Conservation (phyloP, 2,329 filamentous ascomycete genomes). For the Hypoxylon sp. region DNA sequence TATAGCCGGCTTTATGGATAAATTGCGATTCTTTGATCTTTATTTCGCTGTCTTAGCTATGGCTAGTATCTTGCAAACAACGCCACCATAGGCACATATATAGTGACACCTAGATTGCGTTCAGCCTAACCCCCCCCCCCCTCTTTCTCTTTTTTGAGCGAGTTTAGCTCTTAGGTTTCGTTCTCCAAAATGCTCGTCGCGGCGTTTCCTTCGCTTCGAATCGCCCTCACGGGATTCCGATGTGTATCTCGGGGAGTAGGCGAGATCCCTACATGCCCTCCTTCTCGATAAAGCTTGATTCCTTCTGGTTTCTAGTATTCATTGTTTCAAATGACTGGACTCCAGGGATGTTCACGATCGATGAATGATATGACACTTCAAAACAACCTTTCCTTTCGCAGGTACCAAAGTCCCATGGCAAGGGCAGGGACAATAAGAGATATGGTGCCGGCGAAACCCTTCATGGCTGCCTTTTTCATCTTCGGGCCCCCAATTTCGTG, state of each 20-base stretch:
- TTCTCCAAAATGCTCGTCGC: neutral
- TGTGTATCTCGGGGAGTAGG: neutral
- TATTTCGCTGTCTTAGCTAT: neutral
- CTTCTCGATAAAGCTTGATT: neutral
- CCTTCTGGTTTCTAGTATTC: neutral
- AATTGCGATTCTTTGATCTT: neutral
- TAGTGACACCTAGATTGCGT: conserved; percentile 3
- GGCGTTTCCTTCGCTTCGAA: neutral
- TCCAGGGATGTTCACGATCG: neutral
- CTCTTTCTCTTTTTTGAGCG: no score
- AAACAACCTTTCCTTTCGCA: conserved; percentile 31
- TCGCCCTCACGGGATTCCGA: neutral
- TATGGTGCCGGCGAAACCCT: conserved; percentile 44
- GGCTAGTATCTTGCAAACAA: neutral
- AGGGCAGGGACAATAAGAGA: conserved; percentile 42
- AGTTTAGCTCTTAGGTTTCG: neutral
- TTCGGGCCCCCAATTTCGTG: conserved; percentile 41
- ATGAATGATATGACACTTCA: conserved; percentile 14
- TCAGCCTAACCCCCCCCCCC: neutral
- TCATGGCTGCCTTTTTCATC: conserved; percentile 51
- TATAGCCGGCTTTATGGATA: neutral
- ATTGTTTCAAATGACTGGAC: neutral
- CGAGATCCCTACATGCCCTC: neutral
- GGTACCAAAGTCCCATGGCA: conserved; percentile 46
- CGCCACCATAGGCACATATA: neutral